These are phyloP conservation scores for Volvariella surrecta DNA, from an alignment of 1,284 basidiomycete genomes.

Conservation along the genomic window DNA sequence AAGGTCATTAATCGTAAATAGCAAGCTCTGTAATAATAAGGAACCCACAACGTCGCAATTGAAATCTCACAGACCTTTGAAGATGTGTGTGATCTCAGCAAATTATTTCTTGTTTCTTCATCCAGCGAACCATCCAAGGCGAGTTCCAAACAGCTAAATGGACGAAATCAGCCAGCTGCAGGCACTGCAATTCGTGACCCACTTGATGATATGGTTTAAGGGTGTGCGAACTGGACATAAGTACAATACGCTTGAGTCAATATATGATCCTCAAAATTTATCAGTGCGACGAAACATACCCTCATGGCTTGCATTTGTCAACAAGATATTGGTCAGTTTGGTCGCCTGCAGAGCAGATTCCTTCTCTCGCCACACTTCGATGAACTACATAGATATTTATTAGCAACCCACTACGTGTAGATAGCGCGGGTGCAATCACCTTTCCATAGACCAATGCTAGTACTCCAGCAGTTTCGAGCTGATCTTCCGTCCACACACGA, in stretches of 20 bases:
- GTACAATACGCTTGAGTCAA: not conserved
- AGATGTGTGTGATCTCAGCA: conserved; percentile 73
- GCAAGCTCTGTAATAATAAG: conserved; percentile 37
- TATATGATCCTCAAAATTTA: not conserved
- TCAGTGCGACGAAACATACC: conserved; percentile 36
- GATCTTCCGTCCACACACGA: conserved; percentile 80
- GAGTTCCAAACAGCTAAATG: conserved; percentile 70
- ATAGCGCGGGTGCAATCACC: conserved; percentile 24
- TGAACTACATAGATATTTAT: conserved; percentile 42
- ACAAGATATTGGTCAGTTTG: conserved; percentile 70
- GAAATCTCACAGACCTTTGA: conserved; percentile 49
- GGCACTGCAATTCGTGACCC: conserved; percentile 11
- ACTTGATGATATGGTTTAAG: conserved; percentile 72
- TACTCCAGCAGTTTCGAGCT: conserved; percentile 81
- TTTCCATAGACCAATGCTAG: conserved; percentile 81
- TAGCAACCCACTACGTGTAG: not conserved
- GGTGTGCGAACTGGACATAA: conserved; percentile 55
- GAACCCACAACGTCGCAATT: conserved; percentile 8
- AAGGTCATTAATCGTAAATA: conserved; percentile 84
- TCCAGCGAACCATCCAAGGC: conserved; percentile 79
- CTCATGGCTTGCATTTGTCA: conserved; percentile 89
- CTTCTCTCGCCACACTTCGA: conserved; percentile 85
- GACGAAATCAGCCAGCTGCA: conserved; percentile 4
- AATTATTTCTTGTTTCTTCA: conserved; percentile 71
- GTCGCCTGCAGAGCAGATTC: conserved; percentile 72